Evolutionary conservation across 2,329 filamentous ascomycete species (phyloP).

Genomic region (Xylariaceae sp.): DNA sequence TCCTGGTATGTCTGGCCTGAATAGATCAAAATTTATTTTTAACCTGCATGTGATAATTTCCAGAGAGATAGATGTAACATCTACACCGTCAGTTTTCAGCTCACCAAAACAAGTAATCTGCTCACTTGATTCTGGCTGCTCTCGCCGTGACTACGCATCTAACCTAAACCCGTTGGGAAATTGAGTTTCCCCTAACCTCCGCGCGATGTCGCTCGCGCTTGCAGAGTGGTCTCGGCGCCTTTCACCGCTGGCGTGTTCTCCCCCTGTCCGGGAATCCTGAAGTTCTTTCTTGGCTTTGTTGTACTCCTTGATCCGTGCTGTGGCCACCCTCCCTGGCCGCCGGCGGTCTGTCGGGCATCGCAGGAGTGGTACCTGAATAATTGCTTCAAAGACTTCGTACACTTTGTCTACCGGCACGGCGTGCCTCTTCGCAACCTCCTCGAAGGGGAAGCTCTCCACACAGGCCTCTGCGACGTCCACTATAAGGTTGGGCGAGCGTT

Average conservation of each 20-base stretch:
- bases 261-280: constrained; percentile 10
- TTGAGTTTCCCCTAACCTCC: constrained; percentile 21
- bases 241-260: too few relatives aligned
- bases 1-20: too few relatives aligned
- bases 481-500: constrained; percentile 35
- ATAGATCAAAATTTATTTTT: too few relatives aligned
- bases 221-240: constrained; percentile 8
- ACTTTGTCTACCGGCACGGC: constrained; percentile 38
- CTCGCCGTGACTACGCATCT: constrained; percentile 1
- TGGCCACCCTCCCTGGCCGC: constrained; percentile 37
- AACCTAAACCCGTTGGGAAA: constrained; percentile 22
- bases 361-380: constrained; percentile 44
- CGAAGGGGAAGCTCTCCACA: constrained; percentile 41
- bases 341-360: constrained; percentile 41
- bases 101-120: too few relatives aligned
- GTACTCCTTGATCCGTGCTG: constrained; percentile 38
- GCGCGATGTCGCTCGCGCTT: constrained; percentile 21
- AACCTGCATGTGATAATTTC: too few relatives aligned
- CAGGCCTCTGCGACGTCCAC: constrained; percentile 46
- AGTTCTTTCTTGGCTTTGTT: constrained; percentile 37
- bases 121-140: too few relatives aligned
- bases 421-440: constrained; percentile 41
- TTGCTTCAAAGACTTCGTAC: constrained; percentile 41
- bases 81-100: too few relatives aligned
- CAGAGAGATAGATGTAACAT: too few relatives aligned